Evolutionary conservation across 176 grass and related monocot species (phyloP).

Genomic region (Triticum aestivum): IWGSC_CS_RefSeq_v2.1 NC_057798.1:41929767-41930266

Average conservation of each 20-base stretch:
- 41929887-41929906: background rate
- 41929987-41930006: background rate
- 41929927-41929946: too few relatives aligned
- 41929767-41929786: conserved; percentile 1
- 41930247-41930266: too few relatives aligned
- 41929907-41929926: background rate
- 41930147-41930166: too few relatives aligned
- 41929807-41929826: conserved; percentile 32
- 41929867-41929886: conserved; percentile 29
- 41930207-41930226: too few relatives aligned
- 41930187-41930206: too few relatives aligned
- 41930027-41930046: background rate
- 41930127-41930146: background rate
- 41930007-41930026: background rate
- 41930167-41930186: too few relatives aligned
- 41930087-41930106: background rate
- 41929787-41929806: background rate
- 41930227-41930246: too few relatives aligned
- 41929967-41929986: background rate
- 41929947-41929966: background rate
- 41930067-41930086: background rate
- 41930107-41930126: background rate
- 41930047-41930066: background rate
- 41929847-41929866: conserved; percentile 22
- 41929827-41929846: conserved; percentile 31